These are phyloP conservation scores for Globisporangium paddicum DNA, from an alignment of 352 stramenopile species.

Conservation along the genomic window DNA sequence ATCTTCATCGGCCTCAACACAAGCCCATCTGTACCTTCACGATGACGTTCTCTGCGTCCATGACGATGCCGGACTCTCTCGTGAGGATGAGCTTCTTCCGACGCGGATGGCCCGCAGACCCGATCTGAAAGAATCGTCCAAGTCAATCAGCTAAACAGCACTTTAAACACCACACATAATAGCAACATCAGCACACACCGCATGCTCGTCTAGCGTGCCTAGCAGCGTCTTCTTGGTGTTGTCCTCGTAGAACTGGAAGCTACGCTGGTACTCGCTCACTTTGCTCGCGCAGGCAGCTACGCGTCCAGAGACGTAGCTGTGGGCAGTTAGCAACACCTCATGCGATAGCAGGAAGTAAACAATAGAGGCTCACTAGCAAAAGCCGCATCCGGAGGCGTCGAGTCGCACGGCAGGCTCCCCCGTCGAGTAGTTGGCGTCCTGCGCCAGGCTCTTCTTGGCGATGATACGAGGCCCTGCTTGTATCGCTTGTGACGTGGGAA, in stretches of 20 bases:
- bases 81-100: slow-evolving; percentile 63
- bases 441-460: slow-evolving; percentile 13
- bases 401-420: slow-evolving; percentile 49
- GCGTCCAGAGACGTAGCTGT: slow-evolving; percentile 56
- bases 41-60: slow-evolving; percentile 43
- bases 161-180: not conserved
- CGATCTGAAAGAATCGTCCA: slow-evolving; percentile 31
- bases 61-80: slow-evolving; percentile 56
- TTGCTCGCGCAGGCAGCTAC: slow-evolving; percentile 70
- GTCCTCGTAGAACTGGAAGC: slow-evolving; percentile 69
- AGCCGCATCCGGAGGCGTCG: slow-evolving; percentile 54
- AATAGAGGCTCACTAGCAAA: slow-evolving; percentile 46
- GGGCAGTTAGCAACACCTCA: not conserved
- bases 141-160: not conserved
- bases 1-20: not conserved
- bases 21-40: slow-evolving; percentile 30
- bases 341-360: not conserved
- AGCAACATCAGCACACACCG: slow-evolving; percentile 22
- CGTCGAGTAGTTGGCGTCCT: slow-evolving; percentile 31
- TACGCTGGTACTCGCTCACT: slow-evolving; percentile 57
- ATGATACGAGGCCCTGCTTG: not conserved
- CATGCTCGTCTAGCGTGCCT: slow-evolving; percentile 63
- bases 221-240: slow-evolving; percentile 51
- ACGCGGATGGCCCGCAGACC: slow-evolving; percentile 42
- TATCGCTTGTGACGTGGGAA: no score